Evolutionary conservation across 2,329 filamentous ascomycete species (phyloP).

Genomic region (Apiospora koreana): DNA sequence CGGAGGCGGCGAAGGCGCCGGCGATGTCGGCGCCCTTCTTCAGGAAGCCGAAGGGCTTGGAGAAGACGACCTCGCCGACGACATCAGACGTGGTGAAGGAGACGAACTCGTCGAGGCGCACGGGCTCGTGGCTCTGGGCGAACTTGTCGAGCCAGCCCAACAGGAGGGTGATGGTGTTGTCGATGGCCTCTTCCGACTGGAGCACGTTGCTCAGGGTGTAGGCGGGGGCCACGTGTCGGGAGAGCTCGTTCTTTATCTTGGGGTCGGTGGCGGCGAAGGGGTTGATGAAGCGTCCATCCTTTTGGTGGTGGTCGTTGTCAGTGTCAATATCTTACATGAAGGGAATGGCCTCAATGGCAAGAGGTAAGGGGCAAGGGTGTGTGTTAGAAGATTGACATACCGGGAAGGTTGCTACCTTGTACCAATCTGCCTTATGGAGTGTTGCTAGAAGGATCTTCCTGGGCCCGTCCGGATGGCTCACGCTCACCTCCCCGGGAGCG

Average conservation of each 20-base stretch:
- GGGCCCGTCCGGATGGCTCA: slow-evolving; percentile 42
- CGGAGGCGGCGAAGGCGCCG: slow-evolving; percentile 21
- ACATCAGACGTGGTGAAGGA: slow-evolving; percentile 32
- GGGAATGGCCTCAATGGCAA: background rate
- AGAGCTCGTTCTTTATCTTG: slow-evolving; percentile 33
- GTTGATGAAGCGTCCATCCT: background rate
- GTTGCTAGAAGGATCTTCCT: slow-evolving; percentile 35
- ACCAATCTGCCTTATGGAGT: slow-evolving; percentile 35
- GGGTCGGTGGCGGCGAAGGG: slow-evolving; percentile 23
- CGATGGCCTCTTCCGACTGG: slow-evolving; percentile 20
- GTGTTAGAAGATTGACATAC: background rate
- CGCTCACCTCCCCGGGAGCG: slow-evolving; percentile 42
- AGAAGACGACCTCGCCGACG: slow-evolving; percentile 33
- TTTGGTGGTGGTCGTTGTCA: background rate
- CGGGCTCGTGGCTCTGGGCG: slow-evolving; percentile 10
- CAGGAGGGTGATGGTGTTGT: slow-evolving; percentile 18
- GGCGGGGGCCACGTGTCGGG: slow-evolving; percentile 33
- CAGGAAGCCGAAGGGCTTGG: slow-evolving; percentile 29
- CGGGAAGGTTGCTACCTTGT: slow-evolving; percentile 37
- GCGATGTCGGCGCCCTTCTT: slow-evolving; percentile 28
- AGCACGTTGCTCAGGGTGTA: slow-evolving; percentile 33
- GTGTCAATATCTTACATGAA: background rate
- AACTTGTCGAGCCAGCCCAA: slow-evolving; percentile 22
- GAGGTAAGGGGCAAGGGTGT: background rate
- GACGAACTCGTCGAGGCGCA: slow-evolving; percentile 24